A percentile compares a stretch with the other conserved stretches of the same genome.
These are phyloP conservation scores for Globisporangium rhizosaccharum DNA, from an alignment of 352 stramenopile genomes.

Conservation along the genomic window DNA sequence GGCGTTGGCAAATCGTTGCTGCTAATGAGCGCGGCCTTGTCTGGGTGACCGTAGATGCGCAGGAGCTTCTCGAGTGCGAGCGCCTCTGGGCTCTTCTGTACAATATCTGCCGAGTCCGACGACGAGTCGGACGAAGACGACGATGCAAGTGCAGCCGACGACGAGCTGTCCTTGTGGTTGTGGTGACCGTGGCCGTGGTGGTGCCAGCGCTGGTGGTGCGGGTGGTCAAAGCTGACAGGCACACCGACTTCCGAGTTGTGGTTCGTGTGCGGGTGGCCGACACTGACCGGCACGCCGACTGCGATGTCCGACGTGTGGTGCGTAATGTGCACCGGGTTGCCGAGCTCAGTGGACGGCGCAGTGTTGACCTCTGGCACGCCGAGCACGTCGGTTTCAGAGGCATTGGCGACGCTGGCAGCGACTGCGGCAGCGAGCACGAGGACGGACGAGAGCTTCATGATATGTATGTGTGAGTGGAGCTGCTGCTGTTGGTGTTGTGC, in stretches of 20 bases:
- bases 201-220: neutral
- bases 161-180: constrained; percentile 1
- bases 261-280: constrained; percentile 1
- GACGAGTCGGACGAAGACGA: constrained; percentile 5
- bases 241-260: constrained; percentile 1
- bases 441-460: constrained; percentile 14
- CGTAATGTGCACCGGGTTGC: constrained; percentile 4
- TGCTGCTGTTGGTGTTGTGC: constrained; percentile 1
- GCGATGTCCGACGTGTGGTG: neutral
- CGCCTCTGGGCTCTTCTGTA: constrained; percentile 8
- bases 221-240: constrained; percentile 7
- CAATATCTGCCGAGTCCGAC: neutral
- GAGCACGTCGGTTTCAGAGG: constrained; percentile 1
- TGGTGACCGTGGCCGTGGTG: constrained; percentile 2
- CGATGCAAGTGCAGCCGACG: neutral
- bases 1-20: constrained; percentile 5
- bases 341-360: neutral
- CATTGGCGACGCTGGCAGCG: neutral
- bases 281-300: neutral
- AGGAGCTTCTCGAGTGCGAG: constrained; percentile 6
- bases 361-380: constrained; percentile 5
- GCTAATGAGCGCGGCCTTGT: neutral
- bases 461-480: neutral
- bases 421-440: constrained; percentile 6
- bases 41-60: constrained; percentile 11